Conservation (phyloP, 352 stramenopile species). For the Phytophthora brassicae region DNA sequence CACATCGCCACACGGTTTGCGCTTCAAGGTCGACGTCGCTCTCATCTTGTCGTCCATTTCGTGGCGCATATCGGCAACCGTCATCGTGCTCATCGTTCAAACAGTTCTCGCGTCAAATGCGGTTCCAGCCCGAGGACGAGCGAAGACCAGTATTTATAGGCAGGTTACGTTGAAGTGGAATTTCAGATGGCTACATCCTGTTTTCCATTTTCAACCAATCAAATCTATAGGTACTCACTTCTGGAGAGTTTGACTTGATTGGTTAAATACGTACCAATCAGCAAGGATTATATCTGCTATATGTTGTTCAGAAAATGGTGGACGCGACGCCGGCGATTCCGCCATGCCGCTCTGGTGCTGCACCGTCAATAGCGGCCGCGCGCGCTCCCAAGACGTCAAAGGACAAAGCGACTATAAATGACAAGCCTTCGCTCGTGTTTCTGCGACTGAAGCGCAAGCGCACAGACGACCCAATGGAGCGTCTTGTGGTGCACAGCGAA, state of each 20-base stretch:
- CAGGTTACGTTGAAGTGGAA: slow-evolving; percentile 4
- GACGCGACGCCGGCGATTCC: slow-evolving; percentile 16
- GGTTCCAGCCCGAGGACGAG: neutral
- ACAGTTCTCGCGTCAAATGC: slow-evolving; percentile 3
- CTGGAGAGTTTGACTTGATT: too few relatives aligned
- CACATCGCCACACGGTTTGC: slow-evolving; percentile 20
- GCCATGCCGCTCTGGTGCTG: neutral
- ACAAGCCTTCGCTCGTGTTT: slow-evolving; percentile 58
- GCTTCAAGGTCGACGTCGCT: neutral
- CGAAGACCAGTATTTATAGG: slow-evolving; percentile 9
- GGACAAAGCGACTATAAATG: neutral
- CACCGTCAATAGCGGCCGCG: slow-evolving; percentile 6
- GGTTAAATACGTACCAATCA: too few relatives aligned
- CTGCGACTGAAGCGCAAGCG: slow-evolving; percentile 83
- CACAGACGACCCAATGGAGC: slow-evolving; percentile 75
- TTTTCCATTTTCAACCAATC: too few relatives aligned
- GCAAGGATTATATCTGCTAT: too few relatives aligned
- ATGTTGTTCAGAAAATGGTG: slow-evolving; percentile 31
- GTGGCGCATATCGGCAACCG: slow-evolving; percentile 49
- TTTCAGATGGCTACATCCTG: neutral
- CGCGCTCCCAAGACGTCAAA: slow-evolving; percentile 9
- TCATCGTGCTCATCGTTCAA: slow-evolving; percentile 43
- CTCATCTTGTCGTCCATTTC: slow-evolving; percentile 32
- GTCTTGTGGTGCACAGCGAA: slow-evolving; percentile 64
- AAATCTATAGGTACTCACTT: too few relatives aligned